These are phyloP conservation scores for Juncus effusus DNA, from an alignment of 176 grass and related monocot species.

Conservation along the genomic window DNA sequence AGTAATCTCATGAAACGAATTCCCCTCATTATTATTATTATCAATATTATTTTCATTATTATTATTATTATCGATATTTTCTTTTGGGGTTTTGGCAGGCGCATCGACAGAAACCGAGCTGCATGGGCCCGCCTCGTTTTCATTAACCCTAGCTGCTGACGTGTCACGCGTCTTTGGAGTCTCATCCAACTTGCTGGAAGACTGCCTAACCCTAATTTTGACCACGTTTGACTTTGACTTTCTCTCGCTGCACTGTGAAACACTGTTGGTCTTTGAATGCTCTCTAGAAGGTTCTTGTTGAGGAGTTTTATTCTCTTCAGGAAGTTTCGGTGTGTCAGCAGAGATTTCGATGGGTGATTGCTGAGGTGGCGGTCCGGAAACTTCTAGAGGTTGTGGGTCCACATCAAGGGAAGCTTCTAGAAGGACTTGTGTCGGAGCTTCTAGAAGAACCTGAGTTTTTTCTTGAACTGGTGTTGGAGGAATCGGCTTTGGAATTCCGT, in stretches of 20 bases:
- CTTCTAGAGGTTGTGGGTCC: slow-evolving; percentile 15
- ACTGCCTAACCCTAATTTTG: slow-evolving; percentile 82
- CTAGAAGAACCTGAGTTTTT: slow-evolving; percentile 31
- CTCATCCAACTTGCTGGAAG: slow-evolving; percentile 80
- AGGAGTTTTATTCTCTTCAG: slow-evolving; percentile 6
- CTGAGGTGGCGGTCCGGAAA: slow-evolving; percentile 10
- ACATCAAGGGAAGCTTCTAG: slow-evolving; percentile 9
- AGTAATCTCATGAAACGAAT: slow-evolving; percentile 63
- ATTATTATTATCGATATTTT: slow-evolving; percentile 2
- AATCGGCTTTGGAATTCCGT: slow-evolving; percentile 59
- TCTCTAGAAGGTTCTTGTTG: slow-evolving; percentile 43
- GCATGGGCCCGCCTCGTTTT: slow-evolving; percentile 71
- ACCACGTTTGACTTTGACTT: slow-evolving; percentile 68
- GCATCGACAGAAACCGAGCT: slow-evolving; percentile 97
- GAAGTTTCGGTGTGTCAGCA: slow-evolving; percentile 13
- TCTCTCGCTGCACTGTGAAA: slow-evolving; percentile 85
- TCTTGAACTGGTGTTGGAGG: slow-evolving; percentile 36
- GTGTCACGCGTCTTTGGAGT: slow-evolving; percentile 26
- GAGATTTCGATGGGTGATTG: slow-evolving; percentile 11
- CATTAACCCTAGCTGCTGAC: slow-evolving; percentile 43
- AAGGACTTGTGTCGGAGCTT: slow-evolving; percentile 6
- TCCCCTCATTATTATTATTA: slow-evolving; percentile 58
- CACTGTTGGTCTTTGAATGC: slow-evolving; percentile 36
- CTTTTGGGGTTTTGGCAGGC: slow-evolving; percentile 48
- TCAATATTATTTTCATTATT: slow-evolving; percentile 39